phyloP scores from a whole-genome alignment of 306 rosid genomes.

The Lotus japonicus region DNA sequence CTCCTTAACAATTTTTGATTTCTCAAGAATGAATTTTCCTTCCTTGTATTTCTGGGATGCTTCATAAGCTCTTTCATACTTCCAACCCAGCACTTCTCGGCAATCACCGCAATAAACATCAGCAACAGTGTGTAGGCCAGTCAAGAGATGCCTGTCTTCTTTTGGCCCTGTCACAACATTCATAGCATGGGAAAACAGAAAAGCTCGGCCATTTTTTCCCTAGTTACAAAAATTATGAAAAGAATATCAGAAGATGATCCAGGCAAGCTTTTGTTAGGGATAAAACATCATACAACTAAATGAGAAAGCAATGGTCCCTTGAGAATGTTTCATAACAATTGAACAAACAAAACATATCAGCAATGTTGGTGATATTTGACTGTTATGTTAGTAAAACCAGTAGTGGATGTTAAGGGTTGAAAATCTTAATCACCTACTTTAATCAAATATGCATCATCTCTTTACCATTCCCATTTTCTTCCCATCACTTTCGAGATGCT shows the following conservation, averaged over 20 bases:
- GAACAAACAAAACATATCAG: neutral
- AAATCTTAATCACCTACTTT: neutral
- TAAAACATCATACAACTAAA: too few relatives aligned
- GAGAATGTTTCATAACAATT: neutral
- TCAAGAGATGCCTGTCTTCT: conserved; percentile 86
- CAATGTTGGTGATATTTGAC: neutral
- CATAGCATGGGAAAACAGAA: conserved; percentile 96
- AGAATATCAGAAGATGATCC: conserved; percentile 27
- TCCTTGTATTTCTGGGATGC: conserved; percentile 94
- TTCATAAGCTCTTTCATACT: conserved; percentile 85
- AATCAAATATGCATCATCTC: neutral
- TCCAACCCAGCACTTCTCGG: conserved; percentile 90
- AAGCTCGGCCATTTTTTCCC: conserved; percentile 94
- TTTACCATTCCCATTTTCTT: conserved; percentile 1
- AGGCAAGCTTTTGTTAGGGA: too few relatives aligned
- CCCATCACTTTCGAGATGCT: neutral
- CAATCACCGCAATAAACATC: conserved; percentile 83
- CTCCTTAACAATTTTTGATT: conserved; percentile 85
- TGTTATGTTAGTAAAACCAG: neutral
- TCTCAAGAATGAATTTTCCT: conserved; percentile 93
- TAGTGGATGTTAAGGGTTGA: neutral
- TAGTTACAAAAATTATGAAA: conserved; percentile 27
- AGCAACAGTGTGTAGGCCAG: conserved; percentile 97
- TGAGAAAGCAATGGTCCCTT: conserved; percentile 5
- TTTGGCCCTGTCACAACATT: conserved; percentile 71